Conservation (phyloP, 352 stramenopile genomes). For the Globisporangium viniferum region DNA sequence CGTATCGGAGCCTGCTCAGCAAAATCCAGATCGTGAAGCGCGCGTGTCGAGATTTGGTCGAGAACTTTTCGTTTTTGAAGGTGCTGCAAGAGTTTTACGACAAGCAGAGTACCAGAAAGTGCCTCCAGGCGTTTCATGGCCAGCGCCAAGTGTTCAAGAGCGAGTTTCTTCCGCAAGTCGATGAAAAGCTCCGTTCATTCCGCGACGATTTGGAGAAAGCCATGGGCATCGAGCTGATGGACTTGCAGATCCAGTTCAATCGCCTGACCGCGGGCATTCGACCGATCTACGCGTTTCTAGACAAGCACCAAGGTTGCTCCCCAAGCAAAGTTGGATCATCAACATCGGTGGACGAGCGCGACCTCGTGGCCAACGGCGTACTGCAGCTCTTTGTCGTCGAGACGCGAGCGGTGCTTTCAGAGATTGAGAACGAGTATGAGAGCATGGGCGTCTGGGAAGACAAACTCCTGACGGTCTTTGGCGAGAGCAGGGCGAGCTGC, state of each 20-base stretch:
- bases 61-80: conserved; percentile 66
- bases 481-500: conserved; percentile 65
- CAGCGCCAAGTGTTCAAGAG: conserved; percentile 32
- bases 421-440: conserved; percentile 66
- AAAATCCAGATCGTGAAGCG: conserved; percentile 59
- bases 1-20: conserved; percentile 33
- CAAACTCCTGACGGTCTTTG: conserved; percentile 60
- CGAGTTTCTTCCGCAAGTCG: conserved; percentile 32
- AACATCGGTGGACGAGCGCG: conserved; percentile 21
- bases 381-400: conserved; percentile 53
- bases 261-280: conserved; percentile 43
- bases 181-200: conserved; percentile 60
- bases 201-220: conserved; percentile 54
- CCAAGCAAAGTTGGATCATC: background rate
- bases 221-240: conserved; percentile 45
- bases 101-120: conserved; percentile 16
- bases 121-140: conserved; percentile 32
- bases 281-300: conserved; percentile 47
- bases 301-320: conserved; percentile 8
- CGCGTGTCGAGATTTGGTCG: conserved; percentile 58
- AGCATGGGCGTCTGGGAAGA: conserved; percentile 55
- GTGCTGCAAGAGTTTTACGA: conserved; percentile 59
- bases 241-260: conserved; percentile 67
- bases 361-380: conserved; percentile 39
- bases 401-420: conserved; percentile 25